Evolutionary conservation across 768 basidiomycete species (phyloP), one percentile per base, ranked within the genome.

Genomic region (Gyrodon lividus): DNA sequence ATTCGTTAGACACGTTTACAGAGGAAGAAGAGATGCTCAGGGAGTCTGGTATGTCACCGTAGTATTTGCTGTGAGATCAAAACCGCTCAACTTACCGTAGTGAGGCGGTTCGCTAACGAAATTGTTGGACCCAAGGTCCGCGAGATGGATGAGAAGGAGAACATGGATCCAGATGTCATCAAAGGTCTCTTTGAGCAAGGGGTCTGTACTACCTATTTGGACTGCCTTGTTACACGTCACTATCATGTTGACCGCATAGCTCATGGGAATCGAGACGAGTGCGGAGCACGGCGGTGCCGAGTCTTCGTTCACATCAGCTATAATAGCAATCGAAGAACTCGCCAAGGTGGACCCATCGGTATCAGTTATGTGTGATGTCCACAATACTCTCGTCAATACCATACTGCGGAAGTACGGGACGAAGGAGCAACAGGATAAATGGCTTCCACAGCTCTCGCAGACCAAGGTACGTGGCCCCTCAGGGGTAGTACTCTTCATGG

Each of bases 101-200:
- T 98, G 20, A 78, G 78, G 61, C 87, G 91, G 23, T 98, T 98
- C 61, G 92, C 95, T 0, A 76, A 80, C 46, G 94, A 98, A 46
- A 86, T 96, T 24, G 82, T 99, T 17, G 89, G 73, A 3, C 97
- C 97, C 43, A 91, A 86, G 69, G 95, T 97, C 51, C 81, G 85
- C 19, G 93, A 95, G 69, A 99, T 99, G 97, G 97, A 99, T 64
- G 97, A 99, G 77, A 89, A 86, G 49, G 96, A 99, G 72, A 73
- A 69, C 50, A 98, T 99, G 96, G 94, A 98, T 66, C 83, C 90
- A 1, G 77, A 73, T 0, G 68, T 99, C 56, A 91, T 98, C 64
- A 77, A 88, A 61, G 92, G 85, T 0, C 78, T 98, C 12, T 99
- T 98, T 56, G 93, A 97, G 44, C 93, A 97, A 72, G 97, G 97